Conservation (phyloP, 164 flowering plant species). For the Houttuynia cordata region DNA sequence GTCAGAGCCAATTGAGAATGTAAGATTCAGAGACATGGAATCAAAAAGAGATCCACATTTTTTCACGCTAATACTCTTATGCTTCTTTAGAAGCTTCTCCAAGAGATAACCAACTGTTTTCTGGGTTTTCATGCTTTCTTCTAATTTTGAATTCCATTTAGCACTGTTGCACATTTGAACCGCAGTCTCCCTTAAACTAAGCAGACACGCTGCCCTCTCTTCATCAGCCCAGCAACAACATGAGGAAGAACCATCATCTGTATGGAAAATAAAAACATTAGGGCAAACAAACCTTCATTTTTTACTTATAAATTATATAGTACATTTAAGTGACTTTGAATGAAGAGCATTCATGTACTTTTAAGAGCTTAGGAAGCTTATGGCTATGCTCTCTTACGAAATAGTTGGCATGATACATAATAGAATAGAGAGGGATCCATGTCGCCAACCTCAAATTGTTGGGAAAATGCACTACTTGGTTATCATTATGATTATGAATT, state of each 20-base stretch:
- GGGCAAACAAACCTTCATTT: too few relatives aligned
- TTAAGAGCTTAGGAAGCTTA: too few relatives aligned
- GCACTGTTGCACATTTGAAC: conserved; percentile 8
- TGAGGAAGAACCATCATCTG: conserved; percentile 73
- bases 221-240: conserved; percentile 75
- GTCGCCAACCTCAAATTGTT: too few relatives aligned
- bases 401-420: too few relatives aligned
- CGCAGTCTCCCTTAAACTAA: conserved; percentile 36
- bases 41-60: conserved; percentile 41
- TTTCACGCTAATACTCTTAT: conserved; percentile 38
- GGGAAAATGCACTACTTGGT: too few relatives aligned
- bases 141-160: conserved; percentile 5
- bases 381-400: too few relatives aligned
- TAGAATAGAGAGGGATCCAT: too few relatives aligned
- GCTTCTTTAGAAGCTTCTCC: conserved; percentile 39
- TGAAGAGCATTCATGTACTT: too few relatives aligned
- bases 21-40: conserved; percentile 34
- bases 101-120: conserved; percentile 17
- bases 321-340: background rate
- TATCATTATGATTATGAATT: too few relatives aligned
- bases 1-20: conserved; percentile 30
- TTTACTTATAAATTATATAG: background rate
- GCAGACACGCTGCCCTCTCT: conserved; percentile 48
- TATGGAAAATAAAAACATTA: background rate
- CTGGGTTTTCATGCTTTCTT: conserved; percentile 4